Evolutionary conservation across 2,329 filamentous ascomycete genomes (phyloP), one percentile per base, ranked within the genome.

Genomic region (Scorias spongiosa): DNA sequence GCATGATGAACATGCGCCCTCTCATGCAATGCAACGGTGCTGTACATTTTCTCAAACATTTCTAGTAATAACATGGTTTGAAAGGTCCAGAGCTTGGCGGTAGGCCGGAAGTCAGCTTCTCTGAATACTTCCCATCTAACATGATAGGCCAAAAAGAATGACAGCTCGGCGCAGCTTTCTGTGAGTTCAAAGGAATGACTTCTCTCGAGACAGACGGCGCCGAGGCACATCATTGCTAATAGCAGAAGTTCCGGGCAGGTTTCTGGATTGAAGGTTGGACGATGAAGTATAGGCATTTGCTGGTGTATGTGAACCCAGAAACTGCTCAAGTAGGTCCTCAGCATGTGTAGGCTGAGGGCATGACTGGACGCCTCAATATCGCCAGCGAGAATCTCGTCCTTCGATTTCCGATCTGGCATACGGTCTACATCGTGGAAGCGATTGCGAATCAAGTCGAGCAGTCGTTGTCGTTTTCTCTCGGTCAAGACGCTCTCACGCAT

Each of bases 41-140:
- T 91, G 61, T 89, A 96, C 83, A 94, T 91, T 70, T 98, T 98
- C 66, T 98, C 91, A 56, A 93, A 96, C 0, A 94, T 68, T 60
- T 98, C 91, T 10, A 96, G 71, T 5, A 96, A 71, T 4, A 96
- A 69, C 42, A 96, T 67, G 1, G 89, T 81, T 60, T 96, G 91
- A 65, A 96, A 96, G 0, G 94, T 78, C 89, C 89, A 98, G 7
- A 98, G 66, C 63, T 93, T 94, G 8, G 89, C 89, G 0, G 91
- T 89, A 1, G 91, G 88, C 14, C 85, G 74, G 64, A 93, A 95
- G 62, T 88, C 85, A 11, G 75, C 72, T 58, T 95, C 83, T 72
- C 88, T 91, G 59, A 96, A 95, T 32, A 95, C 83, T 60, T 93
- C 84, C 85, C 88, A 95, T 44, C 91, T 76, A n/a, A 95, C 67